Conservation (phyloP, 805 yeast species). For the Barnettozyma wickerhamii region DNA sequence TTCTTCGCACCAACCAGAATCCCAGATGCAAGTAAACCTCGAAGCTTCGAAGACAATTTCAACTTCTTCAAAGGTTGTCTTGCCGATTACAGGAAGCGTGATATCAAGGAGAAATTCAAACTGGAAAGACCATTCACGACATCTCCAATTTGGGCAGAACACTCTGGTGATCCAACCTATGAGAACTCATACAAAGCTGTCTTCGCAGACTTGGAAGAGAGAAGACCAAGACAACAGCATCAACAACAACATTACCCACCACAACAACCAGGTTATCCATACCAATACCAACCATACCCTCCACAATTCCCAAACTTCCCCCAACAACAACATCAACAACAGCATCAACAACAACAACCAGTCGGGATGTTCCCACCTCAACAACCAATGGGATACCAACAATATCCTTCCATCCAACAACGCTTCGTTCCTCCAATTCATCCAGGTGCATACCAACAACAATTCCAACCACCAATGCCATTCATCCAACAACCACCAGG, state of each 20-base stretch:
- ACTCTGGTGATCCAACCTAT: constrained; percentile 22
- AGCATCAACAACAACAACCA: constrained; percentile 4
- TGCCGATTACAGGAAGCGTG: constrained; percentile 20
- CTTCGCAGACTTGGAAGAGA: constrained; percentile 37
- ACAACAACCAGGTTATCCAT: constrained; percentile 1
- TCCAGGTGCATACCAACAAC: constrained; percentile 10
- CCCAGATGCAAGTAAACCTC: constrained; percentile 25
- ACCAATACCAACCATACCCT: constrained; percentile 6
- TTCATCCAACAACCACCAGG: constrained; percentile 17
- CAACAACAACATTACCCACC: constrained; percentile 1
- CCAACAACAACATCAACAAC: constrained; percentile 5
- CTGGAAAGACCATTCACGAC: constrained; percentile 66
- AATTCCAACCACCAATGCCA: constrained; percentile 19
- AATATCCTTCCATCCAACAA: constrained; percentile 9
- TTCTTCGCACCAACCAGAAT: constrained; percentile 22
- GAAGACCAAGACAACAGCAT: constrained; percentile 6
- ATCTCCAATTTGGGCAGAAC: constrained; percentile 71
- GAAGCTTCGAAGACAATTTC: constrained; percentile 19
- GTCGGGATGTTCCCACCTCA: constrained; percentile 7
- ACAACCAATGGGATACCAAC: constrained; percentile 8
- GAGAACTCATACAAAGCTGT: constrained; percentile 52
- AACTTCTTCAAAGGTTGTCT: constrained; percentile 26
- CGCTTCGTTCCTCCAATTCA: constrained; percentile 11
- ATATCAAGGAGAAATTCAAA: constrained; percentile 29
- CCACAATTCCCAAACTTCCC: constrained; percentile 4